Evolutionary conservation across 306 rosid genomes (phyloP).

Genomic region (Vachellia pachyceras): DNA sequence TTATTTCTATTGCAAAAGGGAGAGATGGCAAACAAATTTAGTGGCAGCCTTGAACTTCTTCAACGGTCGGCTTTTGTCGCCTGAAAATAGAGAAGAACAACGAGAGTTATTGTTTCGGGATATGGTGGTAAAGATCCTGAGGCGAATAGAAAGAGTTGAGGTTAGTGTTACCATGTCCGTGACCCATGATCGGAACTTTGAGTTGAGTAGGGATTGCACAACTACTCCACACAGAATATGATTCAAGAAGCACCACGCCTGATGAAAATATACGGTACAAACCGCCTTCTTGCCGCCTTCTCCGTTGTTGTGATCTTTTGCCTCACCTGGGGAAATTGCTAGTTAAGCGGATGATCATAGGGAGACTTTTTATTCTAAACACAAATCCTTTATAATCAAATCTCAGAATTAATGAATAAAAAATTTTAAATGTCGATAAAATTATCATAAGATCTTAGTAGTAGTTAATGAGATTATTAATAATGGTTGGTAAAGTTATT

Average conservation of each 20-base stretch:
- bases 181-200: conserved; percentile 20
- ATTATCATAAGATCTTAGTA: too few relatives aligned
- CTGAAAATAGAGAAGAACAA: conserved; percentile 45
- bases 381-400: too few relatives aligned
- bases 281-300: neutral
- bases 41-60: conserved; percentile 58
- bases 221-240: neutral
- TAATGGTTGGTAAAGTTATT: too few relatives aligned
- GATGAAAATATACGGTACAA: neutral
- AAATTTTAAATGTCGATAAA: too few relatives aligned
- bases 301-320: neutral
- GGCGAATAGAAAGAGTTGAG: neutral
- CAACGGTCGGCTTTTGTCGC: conserved; percentile 66
- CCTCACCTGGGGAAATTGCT: too few relatives aligned
- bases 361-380: too few relatives aligned
- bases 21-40: conserved; percentile 50
- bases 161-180: conserved; percentile 17
- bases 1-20: neutral
- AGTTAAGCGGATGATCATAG: too few relatives aligned
- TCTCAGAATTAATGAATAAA: too few relatives aligned
- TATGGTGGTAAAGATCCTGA: neutral
- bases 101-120: neutral
- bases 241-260: neutral
- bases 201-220: neutral
- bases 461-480: too few relatives aligned